phyloP scores from a whole-genome alignment of 2,329 filamentous ascomycete species.

The Pseudogymnoascus sp. region DNA sequence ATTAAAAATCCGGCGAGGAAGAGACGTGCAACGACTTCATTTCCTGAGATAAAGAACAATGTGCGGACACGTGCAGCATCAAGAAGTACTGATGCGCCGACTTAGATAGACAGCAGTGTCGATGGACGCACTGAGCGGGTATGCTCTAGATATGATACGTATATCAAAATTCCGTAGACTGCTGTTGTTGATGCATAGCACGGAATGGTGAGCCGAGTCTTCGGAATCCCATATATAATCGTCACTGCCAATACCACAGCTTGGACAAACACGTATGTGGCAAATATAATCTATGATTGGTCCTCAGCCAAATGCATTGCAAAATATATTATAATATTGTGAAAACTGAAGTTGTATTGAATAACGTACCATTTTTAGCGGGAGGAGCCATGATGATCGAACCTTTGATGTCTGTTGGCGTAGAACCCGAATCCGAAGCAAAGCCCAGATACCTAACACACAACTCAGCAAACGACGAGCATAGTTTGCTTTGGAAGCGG shows the following conservation, averaged over 20 bases:
- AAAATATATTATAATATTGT: neutral
- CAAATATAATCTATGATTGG: neutral
- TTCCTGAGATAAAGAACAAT: constrained; percentile 30
- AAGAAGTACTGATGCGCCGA: constrained; percentile 36
- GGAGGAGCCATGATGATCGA: neutral
- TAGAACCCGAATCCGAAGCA: neutral
- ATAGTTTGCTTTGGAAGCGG: neutral
- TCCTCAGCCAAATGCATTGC: neutral
- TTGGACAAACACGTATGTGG: neutral
- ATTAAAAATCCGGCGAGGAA: constrained; percentile 22
- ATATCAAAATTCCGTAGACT: neutral
- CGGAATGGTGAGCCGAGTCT: neutral
- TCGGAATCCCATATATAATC: neutral
- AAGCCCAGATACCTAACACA: neutral
- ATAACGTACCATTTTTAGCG: neutral
- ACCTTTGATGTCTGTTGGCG: neutral
- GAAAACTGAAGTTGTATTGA: neutral
- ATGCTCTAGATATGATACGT: constrained; percentile 31
- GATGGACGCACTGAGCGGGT: constrained; percentile 33
- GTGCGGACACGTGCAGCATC: constrained; percentile 37
- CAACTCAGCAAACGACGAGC: neutral
- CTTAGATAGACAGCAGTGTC: constrained; percentile 32
- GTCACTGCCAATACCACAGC: neutral
- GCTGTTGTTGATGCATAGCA: neutral
- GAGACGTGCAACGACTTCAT: constrained; percentile 22